Evolutionary conservation across 2,329 filamentous ascomycete genomes (phyloP).

Genomic region (Biscogniauxia marginata): DNA sequence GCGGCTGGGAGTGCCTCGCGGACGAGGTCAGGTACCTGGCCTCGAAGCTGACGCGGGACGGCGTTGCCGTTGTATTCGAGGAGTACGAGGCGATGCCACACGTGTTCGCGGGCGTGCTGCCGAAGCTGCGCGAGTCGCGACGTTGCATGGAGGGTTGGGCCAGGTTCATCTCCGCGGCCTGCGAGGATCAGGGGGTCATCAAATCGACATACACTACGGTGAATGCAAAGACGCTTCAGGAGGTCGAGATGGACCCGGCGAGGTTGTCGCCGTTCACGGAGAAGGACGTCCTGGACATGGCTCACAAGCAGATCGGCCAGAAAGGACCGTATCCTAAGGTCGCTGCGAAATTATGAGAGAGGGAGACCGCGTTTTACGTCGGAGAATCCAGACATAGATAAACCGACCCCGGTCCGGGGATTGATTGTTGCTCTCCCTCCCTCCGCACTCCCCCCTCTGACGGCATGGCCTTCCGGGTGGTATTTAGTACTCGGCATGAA

Average conservation of each 20-base stretch:
- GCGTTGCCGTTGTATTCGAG: slow-evolving; percentile 62
- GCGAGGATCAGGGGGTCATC: slow-evolving; percentile 35
- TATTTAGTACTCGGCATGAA: too few species aligned
- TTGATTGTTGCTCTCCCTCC: too few species aligned
- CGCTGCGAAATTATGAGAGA: slow-evolving; percentile 18
- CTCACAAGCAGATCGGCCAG: slow-evolving; percentile 31
- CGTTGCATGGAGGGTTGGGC: slow-evolving; percentile 57
- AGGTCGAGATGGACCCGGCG: slow-evolving; percentile 44
- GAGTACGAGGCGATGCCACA: slow-evolving; percentile 83
- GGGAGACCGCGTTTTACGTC: too few species aligned
- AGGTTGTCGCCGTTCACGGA: slow-evolving; percentile 43
- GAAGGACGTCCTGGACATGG: slow-evolving; percentile 41
- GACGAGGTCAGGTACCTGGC: slow-evolving; percentile 67
- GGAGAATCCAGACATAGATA: too few species aligned
- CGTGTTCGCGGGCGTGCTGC: slow-evolving; percentile 52
- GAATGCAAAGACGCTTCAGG: slow-evolving; percentile 50
- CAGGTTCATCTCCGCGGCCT: slow-evolving; percentile 50
- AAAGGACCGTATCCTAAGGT: slow-evolving; percentile 15
- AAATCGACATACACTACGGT: slow-evolving; percentile 44
- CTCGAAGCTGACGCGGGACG: slow-evolving; percentile 51
- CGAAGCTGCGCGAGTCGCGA: slow-evolving; percentile 39
- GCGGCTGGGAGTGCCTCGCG: slow-evolving; percentile 69
- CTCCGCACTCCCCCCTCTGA: too few species aligned
- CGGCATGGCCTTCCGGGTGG: too few species aligned
- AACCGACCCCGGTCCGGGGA: too few species aligned